Base-by-base conservation (phyloP, 495 filamentous ascomycete genomes). In the Letharia columbiana region DNA sequence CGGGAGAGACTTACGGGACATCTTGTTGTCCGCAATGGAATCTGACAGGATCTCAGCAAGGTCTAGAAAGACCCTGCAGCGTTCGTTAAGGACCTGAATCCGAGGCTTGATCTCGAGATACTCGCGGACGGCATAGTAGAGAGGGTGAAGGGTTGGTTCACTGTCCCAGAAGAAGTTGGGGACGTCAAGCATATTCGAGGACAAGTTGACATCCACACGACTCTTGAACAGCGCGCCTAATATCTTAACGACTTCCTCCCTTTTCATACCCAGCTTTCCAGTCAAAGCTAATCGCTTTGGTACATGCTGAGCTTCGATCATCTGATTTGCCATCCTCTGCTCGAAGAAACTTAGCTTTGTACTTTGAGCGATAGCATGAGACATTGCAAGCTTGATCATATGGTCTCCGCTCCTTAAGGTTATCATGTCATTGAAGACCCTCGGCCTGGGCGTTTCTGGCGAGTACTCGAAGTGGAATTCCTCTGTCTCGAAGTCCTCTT, bases 81-180 rank as follows among this genome's bases (percentile, higher is more conserved):
- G 90, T 75, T 96, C 93, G 74, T 99, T 99, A 47, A 99, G 85
- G 9, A 96, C 92, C 73, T 94, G 87, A 68, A 96, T 94, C 35
- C 94, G 91, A 1, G 88, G 89, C 71, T 93, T 91, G 77, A 99
- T 98, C 72, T 99, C 94, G 57, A 99, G 87, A 74, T 99, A 99
- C 72, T 98, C 95, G 70, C 94, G 89, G 40, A 98, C 91, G 60
- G 93, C 94, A 64, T 85, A 85, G 76, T 99, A 99, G 52, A 99
- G 86, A 0, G 94, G 94, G 73, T 96, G 91, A 0, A 99, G 83
- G 3, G 90, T 96, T 45, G 94, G 94, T 73, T 99, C 94, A 41
- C 88, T 88, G 71, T 96, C 91, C 94, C 94, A 99, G 83, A 99
- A 98, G 81, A 99, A 98, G 75, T 94, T 96, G 54, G 94, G 95